Conservation (phyloP, 129 eudicot genomes). For the Kitagawia praeruptora region DNA sequence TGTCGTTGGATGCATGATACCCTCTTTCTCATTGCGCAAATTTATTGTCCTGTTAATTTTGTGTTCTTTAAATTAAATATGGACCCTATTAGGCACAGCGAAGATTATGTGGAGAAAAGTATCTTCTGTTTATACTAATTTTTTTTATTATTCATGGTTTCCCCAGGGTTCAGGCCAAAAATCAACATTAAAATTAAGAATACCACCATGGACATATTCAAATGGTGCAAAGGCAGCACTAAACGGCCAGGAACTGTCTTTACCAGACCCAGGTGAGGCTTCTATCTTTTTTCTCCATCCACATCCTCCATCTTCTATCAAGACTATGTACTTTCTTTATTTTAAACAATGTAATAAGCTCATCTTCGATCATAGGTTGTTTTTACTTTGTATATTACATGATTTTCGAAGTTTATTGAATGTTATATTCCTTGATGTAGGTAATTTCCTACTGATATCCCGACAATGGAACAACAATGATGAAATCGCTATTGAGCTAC, state of each 20-base stretch:
- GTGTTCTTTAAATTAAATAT: not conserved
- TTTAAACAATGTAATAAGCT: not conserved
- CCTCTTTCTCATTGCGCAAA: not conserved
- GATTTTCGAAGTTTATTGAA: conserved; percentile 10
- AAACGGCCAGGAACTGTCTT: conserved; percentile 36
- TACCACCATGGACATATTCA: conserved; percentile 65
- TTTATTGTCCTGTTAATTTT: not conserved
- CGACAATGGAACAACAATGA: conserved; percentile 61
- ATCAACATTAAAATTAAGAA: conserved; percentile 63
- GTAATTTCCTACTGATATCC: conserved; percentile 53
- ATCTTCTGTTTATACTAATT: not conserved
- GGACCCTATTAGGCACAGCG: too few species aligned
- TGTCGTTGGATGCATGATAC: not conserved
- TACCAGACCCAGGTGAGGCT: conserved; percentile 54
- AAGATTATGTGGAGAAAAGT: not conserved
- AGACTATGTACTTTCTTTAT: not conserved
- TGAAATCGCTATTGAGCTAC: conserved; percentile 49
- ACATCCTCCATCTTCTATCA: not conserved
- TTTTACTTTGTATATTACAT: not conserved
- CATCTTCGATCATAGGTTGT: not conserved
- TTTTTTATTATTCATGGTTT: not conserved
- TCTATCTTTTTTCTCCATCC: not conserved
- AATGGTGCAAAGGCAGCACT: conserved; percentile 43
- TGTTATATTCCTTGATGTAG: conserved; percentile 24
- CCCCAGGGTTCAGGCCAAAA: conserved; percentile 29